Base-by-base conservation (phyloP, 176 grass and related monocot genomes). In the Ampelocalamus luodianensis region DNA sequence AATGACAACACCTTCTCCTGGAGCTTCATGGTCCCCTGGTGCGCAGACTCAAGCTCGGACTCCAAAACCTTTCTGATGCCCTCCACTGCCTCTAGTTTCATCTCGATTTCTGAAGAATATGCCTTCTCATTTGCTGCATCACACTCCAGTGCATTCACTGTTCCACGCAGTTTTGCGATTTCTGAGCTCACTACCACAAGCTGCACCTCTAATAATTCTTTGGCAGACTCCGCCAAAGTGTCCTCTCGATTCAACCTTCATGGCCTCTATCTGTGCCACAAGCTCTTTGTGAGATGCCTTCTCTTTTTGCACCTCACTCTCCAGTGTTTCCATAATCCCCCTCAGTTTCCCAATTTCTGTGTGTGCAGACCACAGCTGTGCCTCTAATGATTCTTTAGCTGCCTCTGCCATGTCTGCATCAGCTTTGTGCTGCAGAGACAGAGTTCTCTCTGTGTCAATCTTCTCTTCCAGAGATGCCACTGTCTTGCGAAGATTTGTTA, bases 51-150 rank as follows among this genome's bases (percentile, higher is more conserved):
- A 39, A 94, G 83, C 65, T 90, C 82, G 6, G 90, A 77, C 78
- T 92, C 90, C 86, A 94, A 90, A 68, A 90, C 85, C 77, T 92
- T 86, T 53, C 90, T 74, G 77, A 90, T 83, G 69, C 87, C 87
- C 76, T 90, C 80, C 37, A 89, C 84, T 86, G 86, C 86, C 84
- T 92, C 90, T 46, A 92, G 50, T 63, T 92, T 79, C 80, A 89
- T 86, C 50, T 87, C 87, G 61, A 90, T 64, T 12, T 94, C 88
- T 24, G 85, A 83, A 61, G 76, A 87, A 90, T 79, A 87, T 67
- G 46, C 83, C 75, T 87, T 92, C 78, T 87, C 85, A 12, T 90
- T 84, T 36, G 68, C 75, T 12, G 51, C 74, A 54, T 90, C 80
- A 20, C 49, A 75, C 85, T 90, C 80, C 50, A 90, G 80, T 15